Evolutionary conservation across 345 rosid genomes (phyloP).

Genomic region (Durio zibethinus): DNA sequence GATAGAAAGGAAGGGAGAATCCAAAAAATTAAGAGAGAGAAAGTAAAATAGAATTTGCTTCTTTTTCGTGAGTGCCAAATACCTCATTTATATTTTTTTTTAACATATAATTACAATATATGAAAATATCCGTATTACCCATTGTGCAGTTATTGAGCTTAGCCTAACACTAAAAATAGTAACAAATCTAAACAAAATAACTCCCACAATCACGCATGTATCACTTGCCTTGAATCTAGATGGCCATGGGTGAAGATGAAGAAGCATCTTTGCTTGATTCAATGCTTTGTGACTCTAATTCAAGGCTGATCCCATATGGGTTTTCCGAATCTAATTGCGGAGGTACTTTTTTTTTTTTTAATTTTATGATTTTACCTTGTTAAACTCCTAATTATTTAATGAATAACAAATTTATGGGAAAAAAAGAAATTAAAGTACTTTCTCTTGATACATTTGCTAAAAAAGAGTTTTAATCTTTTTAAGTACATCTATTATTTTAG

Average conservation of each 20-base stretch:
- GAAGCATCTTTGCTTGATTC: slow-evolving; percentile 42
- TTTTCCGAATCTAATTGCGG: slow-evolving; percentile 39
- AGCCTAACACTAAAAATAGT: no score
- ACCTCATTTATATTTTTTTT: no score
- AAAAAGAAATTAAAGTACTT: neutral
- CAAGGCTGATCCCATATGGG: slow-evolving; percentile 56
- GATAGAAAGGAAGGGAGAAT: no score
- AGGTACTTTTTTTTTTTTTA: slow-evolving; percentile 34
- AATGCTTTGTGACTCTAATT: slow-evolving; percentile 72
- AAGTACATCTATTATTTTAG: neutral
- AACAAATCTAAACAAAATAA: no score
- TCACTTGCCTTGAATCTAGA: slow-evolving; percentile 32
- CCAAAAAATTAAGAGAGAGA: no score
- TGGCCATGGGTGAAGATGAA: slow-evolving; percentile 27
- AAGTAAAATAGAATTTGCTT: no score
- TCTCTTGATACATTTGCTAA: neutral
- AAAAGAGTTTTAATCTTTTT: neutral
- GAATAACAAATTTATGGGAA: neutral
- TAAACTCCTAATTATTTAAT: neutral
- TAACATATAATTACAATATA: no score
- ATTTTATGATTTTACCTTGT: slow-evolving; percentile 1
- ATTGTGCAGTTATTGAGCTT: no score
- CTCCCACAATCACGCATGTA: no score
- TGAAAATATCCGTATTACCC: no score
- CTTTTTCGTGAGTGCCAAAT: no score